A percentile compares a stretch with the other conserved stretches of the same genome.
Evolutionary conservation across 208 protist genomes (phyloP).

Genomic region (Trypanosoma lewisi): DNA sequence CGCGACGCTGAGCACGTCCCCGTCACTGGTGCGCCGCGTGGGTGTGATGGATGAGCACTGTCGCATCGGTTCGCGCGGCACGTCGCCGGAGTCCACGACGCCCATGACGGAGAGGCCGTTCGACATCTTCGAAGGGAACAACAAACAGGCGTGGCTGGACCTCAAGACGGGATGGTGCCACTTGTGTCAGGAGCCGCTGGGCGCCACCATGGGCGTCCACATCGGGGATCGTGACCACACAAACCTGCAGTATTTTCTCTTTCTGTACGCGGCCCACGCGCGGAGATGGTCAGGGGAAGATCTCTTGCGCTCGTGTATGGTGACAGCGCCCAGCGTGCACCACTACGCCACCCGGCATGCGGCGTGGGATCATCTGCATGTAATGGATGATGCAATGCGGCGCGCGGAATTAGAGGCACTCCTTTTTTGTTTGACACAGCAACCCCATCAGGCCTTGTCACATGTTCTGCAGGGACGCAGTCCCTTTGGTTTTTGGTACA

Average conservation of each 20-base stretch:
- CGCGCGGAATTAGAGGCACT: conserved; percentile 79
- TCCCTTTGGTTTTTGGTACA: conserved; percentile 71
- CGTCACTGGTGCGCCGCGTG: not conserved
- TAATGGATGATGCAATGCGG: conserved; percentile 69
- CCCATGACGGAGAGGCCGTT: conserved; percentile 23
- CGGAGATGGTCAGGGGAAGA: conserved; percentile 25
- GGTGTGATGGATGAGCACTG: conserved; percentile 32
- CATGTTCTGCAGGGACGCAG: conserved; percentile 72
- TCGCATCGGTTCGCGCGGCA: conserved; percentile 36
- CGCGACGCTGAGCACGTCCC: conserved; percentile 11
- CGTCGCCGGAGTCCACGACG: conserved; percentile 28
- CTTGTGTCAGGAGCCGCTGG: conserved; percentile 81
- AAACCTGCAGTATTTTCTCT: conserved; percentile 79
- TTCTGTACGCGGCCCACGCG: conserved; percentile 52
- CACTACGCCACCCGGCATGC: conserved; percentile 49
- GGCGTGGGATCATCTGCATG: conserved; percentile 68
- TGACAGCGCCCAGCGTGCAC: conserved; percentile 38
- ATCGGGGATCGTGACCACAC: conserved; percentile 81
- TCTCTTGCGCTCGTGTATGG: conserved; percentile 19
- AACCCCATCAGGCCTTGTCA: conserved; percentile 71
- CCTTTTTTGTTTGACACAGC: conserved; percentile 54
- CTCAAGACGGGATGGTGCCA: conserved; percentile 64
- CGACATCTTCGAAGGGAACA: conserved; percentile 74
- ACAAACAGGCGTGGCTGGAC: conserved; percentile 80
- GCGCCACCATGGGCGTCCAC: conserved; percentile 52